phyloP scores from a whole-genome alignment of 1,284 basidiomycete genomes.

The Naganishia sp. region DNA sequence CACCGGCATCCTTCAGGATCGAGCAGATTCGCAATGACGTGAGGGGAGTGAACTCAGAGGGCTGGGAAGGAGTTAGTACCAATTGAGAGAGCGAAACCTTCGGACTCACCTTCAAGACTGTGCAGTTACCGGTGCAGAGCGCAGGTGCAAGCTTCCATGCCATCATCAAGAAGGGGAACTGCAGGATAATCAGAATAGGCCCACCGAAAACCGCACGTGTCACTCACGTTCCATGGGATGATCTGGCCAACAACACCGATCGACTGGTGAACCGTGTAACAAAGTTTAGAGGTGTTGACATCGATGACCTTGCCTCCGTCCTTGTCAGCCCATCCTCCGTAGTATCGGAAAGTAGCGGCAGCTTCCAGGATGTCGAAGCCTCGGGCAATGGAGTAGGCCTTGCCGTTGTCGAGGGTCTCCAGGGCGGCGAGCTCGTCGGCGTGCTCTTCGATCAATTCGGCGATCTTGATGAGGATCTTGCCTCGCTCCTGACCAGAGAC shows the following conservation, averaged over 20 bases:
- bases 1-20: conserved; percentile 61
- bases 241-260: conserved; percentile 85
- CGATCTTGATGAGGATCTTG: conserved; percentile 62
- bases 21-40: conserved; percentile 58
- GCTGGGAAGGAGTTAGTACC: conserved; percentile 39
- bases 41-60: conserved; percentile 87
- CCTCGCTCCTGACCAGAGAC: conserved; percentile 57
- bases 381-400: conserved; percentile 71
- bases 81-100: too few species aligned
- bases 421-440: conserved; percentile 71
- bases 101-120: conserved; percentile 67
- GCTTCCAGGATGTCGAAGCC: conserved; percentile 68
- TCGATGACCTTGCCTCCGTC: conserved; percentile 74
- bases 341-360: conserved; percentile 69
- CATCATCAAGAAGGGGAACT: conserved; percentile 63
- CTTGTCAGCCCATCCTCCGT: conserved; percentile 68
- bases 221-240: conserved; percentile 59
- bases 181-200: conserved; percentile 6
- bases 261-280: conserved; percentile 86
- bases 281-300: conserved; percentile 65
- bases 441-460: conserved; percentile 70
- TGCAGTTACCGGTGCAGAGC: conserved; percentile 76
- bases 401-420: conserved; percentile 75
- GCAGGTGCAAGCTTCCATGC: conserved; percentile 83
- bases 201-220: neutral